Conservation (phyloP, 1,284 basidiomycete species). For the Inonotus hispidus region DNA sequence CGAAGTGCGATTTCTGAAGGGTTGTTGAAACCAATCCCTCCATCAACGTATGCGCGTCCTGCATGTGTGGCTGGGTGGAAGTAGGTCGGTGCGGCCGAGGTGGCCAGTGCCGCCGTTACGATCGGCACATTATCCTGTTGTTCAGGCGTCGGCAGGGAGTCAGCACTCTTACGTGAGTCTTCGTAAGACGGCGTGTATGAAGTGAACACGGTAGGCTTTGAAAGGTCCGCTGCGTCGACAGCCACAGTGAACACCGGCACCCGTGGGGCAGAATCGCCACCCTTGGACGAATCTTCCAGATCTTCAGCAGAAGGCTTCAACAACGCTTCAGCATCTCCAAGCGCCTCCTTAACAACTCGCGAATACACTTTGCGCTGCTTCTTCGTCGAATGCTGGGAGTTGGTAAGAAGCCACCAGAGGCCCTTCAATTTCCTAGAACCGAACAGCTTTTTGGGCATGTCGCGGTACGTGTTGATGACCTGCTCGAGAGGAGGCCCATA, state of each 20-base stretch:
- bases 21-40: constrained; percentile 17
- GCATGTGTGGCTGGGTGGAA: constrained; percentile 9
- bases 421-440: constrained; percentile 3
- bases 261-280: background rate
- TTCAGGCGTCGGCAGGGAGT: background rate
- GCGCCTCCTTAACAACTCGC: constrained; percentile 10
- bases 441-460: constrained; percentile 15
- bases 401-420: constrained; percentile 16
- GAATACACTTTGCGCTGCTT: constrained; percentile 9
- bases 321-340: constrained; percentile 5
- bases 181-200: constrained; percentile 10
- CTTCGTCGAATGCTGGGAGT: constrained; percentile 16
- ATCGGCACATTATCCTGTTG: constrained; percentile 1
- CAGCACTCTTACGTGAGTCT: background rate
- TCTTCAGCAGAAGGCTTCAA: constrained; percentile 1
- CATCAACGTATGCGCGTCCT: constrained; percentile 14
- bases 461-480: constrained; percentile 4
- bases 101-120: constrained; percentile 15
- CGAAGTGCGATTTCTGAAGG: constrained; percentile 13
- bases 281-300: background rate
- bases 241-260: constrained; percentile 13
- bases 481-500: constrained; percentile 7
- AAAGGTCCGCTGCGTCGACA: constrained; percentile 10
- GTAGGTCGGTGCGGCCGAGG: constrained; percentile 17
- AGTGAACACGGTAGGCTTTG: constrained; percentile 14